phyloP scores from a whole-genome alignment of 306 rosid species.

The Medicago ruthenica region DNA sequence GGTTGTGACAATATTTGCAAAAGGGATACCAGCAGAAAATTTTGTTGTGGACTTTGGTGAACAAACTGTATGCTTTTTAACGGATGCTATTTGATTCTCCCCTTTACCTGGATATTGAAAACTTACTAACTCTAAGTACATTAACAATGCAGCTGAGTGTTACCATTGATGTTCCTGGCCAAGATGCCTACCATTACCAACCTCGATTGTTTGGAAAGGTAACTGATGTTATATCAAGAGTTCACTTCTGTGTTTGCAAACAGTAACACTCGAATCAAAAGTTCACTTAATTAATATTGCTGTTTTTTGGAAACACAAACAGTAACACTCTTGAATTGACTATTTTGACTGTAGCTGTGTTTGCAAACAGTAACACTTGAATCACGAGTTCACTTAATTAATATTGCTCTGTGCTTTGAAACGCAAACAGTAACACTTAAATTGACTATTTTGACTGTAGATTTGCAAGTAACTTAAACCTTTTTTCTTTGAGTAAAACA shows the following conservation, averaged over 20 bases:
- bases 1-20: constrained; percentile 87
- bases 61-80: constrained; percentile 74
- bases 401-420: constrained; percentile 25
- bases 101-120: not conserved
- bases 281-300: not conserved
- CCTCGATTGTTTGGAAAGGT: constrained; percentile 94
- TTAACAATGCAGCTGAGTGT: constrained; percentile 74
- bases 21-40: constrained; percentile 74
- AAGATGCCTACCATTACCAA: constrained; percentile 71
- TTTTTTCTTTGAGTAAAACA: constrained; percentile 54
- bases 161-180: constrained; percentile 68
- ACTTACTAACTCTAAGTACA: constrained; percentile 13
- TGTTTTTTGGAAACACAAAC: constrained; percentile 27
- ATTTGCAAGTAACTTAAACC: constrained; percentile 27
- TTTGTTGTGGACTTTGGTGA: constrained; percentile 80
- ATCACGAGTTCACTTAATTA: not conserved
- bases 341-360: no score
- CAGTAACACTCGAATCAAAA: no score
- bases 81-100: not conserved
- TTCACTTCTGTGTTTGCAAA: constrained; percentile 2
- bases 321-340: constrained; percentile 2
- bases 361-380: no score
- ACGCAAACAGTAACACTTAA: constrained; percentile 12
- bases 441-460: constrained; percentile 7
- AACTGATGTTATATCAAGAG: constrained; percentile 21